Evolutionary conservation across 164 flowering plant species (phyloP), one percentile per base, ranked within the genome.

Genomic region (Macadamia integrifolia): DNA sequence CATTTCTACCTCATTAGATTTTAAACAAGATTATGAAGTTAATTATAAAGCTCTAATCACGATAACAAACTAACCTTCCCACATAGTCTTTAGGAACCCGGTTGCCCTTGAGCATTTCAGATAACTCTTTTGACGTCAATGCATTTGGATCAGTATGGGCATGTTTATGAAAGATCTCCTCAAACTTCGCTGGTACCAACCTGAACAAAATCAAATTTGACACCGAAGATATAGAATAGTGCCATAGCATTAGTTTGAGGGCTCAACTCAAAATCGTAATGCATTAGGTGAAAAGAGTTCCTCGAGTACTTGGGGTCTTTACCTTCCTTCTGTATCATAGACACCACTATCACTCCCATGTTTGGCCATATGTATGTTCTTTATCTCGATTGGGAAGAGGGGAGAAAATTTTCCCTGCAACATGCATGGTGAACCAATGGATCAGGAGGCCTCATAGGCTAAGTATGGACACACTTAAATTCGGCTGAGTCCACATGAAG

Each of bases 291-390:
- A 35, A 35, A 35, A 35, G 40, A n/a, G n/a, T n/a, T n/a, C n/a
- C n/a, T n/a, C n/a, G n/a, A n/a, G n/a, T n/a, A n/a, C n/a, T n/a
- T n/a, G n/a, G n/a, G n/a, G 5, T 49, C 63, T 55, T 42, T 77
- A 89, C 95, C 95, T 89, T 84, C 95, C 95, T 73, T 87, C 79
- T 1, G 66, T 29, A 73, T 89, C 92, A 64, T 85, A 89, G 18
- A 82, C 84, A n/a, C 84, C 92, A 8, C 87, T 72, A 59, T 89
- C 95, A 46, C 95, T 89, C 1, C 86, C 85, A 60, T 89, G 95
- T 68, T 87, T 89, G 78, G 77, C 81, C 30, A 44, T 70, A 0
- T 82, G 75, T 28, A 87, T 86, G 78, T 86, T 85, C 43, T 79
- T 75, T 1, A 86, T 68, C 69, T 85, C 87, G 32, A 89, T 86